Evolutionary conservation across 1,284 basidiomycete genomes (phyloP), one percentile per base, ranked within the genome.

Genomic region (Irpex lacteus): DNA sequence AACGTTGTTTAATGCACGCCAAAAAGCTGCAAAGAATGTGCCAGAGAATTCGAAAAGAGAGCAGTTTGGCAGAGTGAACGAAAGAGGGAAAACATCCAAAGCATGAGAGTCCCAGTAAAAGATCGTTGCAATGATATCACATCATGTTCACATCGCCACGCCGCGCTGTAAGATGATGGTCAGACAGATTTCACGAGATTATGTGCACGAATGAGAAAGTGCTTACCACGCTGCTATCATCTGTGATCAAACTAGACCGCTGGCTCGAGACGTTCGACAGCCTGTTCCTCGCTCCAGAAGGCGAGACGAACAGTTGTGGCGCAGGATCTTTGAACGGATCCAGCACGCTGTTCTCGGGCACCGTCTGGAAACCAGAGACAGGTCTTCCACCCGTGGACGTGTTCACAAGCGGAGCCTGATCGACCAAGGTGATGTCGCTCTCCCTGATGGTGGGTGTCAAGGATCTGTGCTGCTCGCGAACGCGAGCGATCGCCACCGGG

Each of bases 401-500:
- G 32, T 11, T 34, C 52, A 26, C 32, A 18, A 34, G 32, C 32
- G n/a, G 13, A 52, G 32, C 34, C 36, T 59, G 15, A 9, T 60
- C 62, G 6, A 63, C 62, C 40, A 63, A 50, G 36, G 62, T 63
- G 50, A 58, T 26, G 34, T 68, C 63, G 36, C 55, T 60, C 21
- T 61, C 61, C 15, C 63, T 40, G 15, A 59, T 63, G 4, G 67
- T 66, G 8, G 62, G 63, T 53, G 62, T 54, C 36, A 54, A 50
- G 32, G 50, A 19, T 40, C 47, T 50, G 56, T 58, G 57, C 61
- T 50, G 18, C 50, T 60, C 60, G n/a, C 58, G 54, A 50, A 54
- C 59, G 53, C 63, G 60, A 37, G 63, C 63, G 21, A 65, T 44
- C 5, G 62, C 52, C 53, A 55, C 55, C 37, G 70, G 67, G 63